Evolutionary conservation across 75 land plant genomes (phyloP).

Genomic region (Pinus albicaulis): DNA sequence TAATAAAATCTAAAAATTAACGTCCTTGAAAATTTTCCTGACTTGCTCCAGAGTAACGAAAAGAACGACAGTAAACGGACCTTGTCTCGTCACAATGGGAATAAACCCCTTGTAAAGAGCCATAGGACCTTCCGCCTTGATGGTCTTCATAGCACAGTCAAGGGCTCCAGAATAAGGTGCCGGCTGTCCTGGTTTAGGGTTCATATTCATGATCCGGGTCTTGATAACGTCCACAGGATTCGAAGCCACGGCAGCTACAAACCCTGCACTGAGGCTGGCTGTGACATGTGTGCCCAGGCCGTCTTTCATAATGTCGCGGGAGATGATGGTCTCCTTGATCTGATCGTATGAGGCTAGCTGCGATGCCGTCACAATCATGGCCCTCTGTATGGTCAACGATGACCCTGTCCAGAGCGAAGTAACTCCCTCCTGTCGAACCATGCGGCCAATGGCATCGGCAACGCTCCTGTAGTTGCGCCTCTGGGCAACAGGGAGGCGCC

Average conservation of each 20-base stretch:
- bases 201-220: constrained; percentile 84
- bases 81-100: constrained; percentile 66
- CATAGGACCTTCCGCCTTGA: too few species aligned
- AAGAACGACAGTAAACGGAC: constrained; percentile 74
- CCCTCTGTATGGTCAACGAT: constrained; percentile 68
- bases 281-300: constrained; percentile 69
- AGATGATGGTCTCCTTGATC: background rate
- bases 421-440: constrained; percentile 59
- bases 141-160: too few species aligned
- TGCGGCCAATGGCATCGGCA: constrained; percentile 54
- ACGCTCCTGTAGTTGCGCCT: constrained; percentile 69
- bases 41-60: constrained; percentile 75
- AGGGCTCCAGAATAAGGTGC: too few species aligned
- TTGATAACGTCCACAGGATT: constrained; percentile 81
- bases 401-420: constrained; percentile 69
- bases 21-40: constrained; percentile 48
- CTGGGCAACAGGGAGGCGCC: constrained; percentile 46
- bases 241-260: constrained; percentile 11
- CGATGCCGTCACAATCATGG: constrained; percentile 80
- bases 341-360: constrained; percentile 84
- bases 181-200: constrained; percentile 31
- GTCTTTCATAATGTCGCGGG: constrained; percentile 28
- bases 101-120: too few species aligned
- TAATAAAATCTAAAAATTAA: constrained; percentile 10
- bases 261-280: constrained; percentile 69